Conservation (phyloP, 352 stramenopile species). For the Globisporangium middletonii region DNA sequence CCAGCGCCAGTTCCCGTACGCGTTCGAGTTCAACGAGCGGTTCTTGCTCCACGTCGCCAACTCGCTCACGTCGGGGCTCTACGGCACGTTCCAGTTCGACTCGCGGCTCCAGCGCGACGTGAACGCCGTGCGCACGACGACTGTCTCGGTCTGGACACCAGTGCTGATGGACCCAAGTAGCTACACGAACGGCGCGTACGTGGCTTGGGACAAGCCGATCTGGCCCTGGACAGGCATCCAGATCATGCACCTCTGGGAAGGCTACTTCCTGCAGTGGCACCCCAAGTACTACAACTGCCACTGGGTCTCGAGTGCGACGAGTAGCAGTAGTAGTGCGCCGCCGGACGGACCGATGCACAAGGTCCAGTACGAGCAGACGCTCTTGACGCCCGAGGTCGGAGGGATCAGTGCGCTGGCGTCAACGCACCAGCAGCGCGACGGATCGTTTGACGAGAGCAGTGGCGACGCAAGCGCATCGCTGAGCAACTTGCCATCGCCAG, state of each 20-base stretch:
- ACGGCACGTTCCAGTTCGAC: constrained; percentile 83
- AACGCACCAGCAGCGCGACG: constrained; percentile 3
- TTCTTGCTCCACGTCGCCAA: constrained; percentile 82
- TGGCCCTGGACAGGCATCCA: constrained; percentile 79
- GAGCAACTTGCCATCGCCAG: neutral
- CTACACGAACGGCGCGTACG: constrained; percentile 54
- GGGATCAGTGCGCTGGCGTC: neutral
- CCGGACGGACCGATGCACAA: constrained; percentile 14
- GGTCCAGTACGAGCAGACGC: constrained; percentile 7
- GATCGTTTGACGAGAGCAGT: neutral
- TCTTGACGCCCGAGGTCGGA: no score
- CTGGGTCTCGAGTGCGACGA: constrained; percentile 40
- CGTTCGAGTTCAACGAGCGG: constrained; percentile 85
- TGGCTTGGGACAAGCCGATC: constrained; percentile 40
- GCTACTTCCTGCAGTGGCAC: constrained; percentile 85
- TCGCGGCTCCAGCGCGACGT: constrained; percentile 58
- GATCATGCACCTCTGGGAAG: constrained; percentile 77
- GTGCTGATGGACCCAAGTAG: constrained; percentile 42
- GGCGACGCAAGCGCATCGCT: neutral
- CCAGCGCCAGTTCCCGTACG: constrained; percentile 64
- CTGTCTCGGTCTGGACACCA: constrained; percentile 76
- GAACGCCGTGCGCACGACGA: constrained; percentile 47
- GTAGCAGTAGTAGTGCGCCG: constrained; percentile 12
- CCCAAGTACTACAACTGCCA: constrained; percentile 77
- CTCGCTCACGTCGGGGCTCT: constrained; percentile 69